Conservation (phyloP, 208 protist species). For the Trypanosoma theileri region DNA sequence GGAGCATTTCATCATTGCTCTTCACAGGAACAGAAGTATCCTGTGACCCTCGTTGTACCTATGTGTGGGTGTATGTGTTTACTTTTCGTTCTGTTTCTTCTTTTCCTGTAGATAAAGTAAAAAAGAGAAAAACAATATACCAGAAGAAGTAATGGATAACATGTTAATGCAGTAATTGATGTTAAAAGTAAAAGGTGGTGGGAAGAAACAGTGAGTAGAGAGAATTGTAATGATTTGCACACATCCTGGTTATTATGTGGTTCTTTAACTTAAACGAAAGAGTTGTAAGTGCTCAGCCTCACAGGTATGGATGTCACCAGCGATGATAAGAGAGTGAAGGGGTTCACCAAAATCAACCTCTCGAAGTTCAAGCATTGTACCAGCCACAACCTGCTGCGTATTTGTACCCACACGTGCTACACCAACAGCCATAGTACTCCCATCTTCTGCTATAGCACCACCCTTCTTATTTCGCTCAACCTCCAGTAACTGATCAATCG, state of each 20-base stretch:
- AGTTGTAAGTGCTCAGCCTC: constrained; percentile 91
- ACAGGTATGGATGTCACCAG: constrained; percentile 93
- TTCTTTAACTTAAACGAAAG: constrained; percentile 40
- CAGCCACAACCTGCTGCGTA: constrained; percentile 92
- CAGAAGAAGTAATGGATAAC: too few relatives aligned
- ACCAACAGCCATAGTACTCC: constrained; percentile 90
- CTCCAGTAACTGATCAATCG: constrained; percentile 95
- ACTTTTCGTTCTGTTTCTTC: background rate
- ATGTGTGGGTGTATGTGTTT: background rate
- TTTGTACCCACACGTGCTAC: constrained; percentile 95
- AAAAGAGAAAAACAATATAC: too few relatives aligned
- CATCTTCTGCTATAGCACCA: constrained; percentile 71
- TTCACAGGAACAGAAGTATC: constrained; percentile 6
- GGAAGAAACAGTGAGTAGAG: too few relatives aligned
- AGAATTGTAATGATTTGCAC: too few relatives aligned
- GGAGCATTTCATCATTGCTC: constrained; percentile 14
- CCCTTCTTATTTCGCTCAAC: constrained; percentile 85
- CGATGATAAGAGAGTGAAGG: constrained; percentile 98
- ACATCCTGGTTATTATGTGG: too few relatives aligned
- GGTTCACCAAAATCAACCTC: constrained; percentile 96
- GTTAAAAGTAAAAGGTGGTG: too few relatives aligned
- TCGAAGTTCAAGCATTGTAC: constrained; percentile 90
- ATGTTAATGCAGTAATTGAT: too few relatives aligned
- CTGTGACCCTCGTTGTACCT: too few relatives aligned
- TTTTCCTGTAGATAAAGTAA: too few relatives aligned